Base-by-base conservation (phyloP, 495 filamentous ascomycete species). In the Podospora pseudoanserina region DNA sequence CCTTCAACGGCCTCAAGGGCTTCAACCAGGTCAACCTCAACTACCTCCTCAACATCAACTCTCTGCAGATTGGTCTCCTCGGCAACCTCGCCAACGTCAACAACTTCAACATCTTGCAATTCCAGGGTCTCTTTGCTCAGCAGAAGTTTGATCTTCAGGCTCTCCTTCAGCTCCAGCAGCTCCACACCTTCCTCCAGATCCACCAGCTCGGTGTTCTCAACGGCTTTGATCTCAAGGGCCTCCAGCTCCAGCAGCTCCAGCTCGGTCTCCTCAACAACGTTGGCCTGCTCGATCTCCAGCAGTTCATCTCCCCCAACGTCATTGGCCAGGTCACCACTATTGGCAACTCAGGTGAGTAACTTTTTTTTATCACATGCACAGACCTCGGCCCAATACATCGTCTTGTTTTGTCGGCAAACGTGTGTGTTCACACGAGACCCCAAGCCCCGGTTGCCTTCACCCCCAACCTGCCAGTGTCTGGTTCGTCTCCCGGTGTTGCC, bases 11-110 rank as follows among this genome's bases (percentile, higher is more conserved):
- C 74, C 74, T 83, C 69, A 67, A 70, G 56, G 62, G 15, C 70
- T 81, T 82, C 71, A 71, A 70, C 66, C 80, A 81, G 74, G 70
- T 77, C 73, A 78, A 84, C 75, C 75, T 84, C 53, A 76, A 80
- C 75, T 82, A 84, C 75, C 74, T 84, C 54, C 74, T 78, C 70
- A 79, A 76, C 72, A 74, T 84, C 76, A 82, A 83, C 77, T 58
- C 65, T 16, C 74, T 82, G 65, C 67, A 84, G 70, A 70, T 84
- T 30, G 70, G 75, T 56, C 73, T 78, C 44, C 78, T 84, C 30
- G 74, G 71, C 27, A 73, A 78, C 68, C 75, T 83, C 59, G 77
- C 74, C 60, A 66, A 67, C 60, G 69, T 77, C 78, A 79, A 82
- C 77, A 78, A 79, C 75, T 74, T 83, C 67, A 73, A 82, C 74